phyloP scores from a whole-genome alignment of 148 eudicot genomes.

The Chenopodium formosanum region DNA sequence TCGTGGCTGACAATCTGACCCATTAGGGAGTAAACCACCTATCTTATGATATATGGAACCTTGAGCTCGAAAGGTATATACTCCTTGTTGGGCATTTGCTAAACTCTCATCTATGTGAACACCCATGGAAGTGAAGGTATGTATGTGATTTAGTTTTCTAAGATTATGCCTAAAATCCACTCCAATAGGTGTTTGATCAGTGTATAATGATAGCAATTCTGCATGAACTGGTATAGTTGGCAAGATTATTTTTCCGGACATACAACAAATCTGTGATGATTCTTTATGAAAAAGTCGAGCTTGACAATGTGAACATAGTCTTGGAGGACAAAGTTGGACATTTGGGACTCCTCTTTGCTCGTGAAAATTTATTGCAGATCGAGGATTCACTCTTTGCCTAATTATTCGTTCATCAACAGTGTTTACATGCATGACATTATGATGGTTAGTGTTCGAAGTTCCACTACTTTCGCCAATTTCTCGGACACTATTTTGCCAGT shows the following conservation, averaged over 20 bases:
- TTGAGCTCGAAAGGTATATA: not conserved
- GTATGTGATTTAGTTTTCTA: slow-evolving; percentile 6
- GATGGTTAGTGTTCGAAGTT: not conserved
- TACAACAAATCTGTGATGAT: slow-evolving; percentile 4
- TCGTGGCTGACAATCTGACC: not conserved
- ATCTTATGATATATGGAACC: too few relatives aligned
- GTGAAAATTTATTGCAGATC: not conserved
- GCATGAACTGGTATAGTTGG: not conserved
- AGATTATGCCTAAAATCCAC: not conserved
- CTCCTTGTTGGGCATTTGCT: slow-evolving; percentile 11
- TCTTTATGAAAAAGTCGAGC: slow-evolving; percentile 12
- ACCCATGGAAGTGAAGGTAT: slow-evolving; percentile 12
- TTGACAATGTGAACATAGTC: not conserved
- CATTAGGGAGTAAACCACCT: too few relatives aligned
- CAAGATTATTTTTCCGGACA: not conserved
- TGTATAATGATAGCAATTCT: not conserved
- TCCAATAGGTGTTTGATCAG: slow-evolving; percentile 1
- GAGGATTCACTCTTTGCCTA: not conserved
- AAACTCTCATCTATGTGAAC: slow-evolving; percentile 9
- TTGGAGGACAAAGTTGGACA: too few relatives aligned
- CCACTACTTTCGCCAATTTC: not conserved
- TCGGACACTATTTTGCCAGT: too few relatives aligned
- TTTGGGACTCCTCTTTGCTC: not conserved
- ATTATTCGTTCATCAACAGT: not conserved
- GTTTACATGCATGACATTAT: not conserved